Percentiles rank a stretch among this genome's conserved stretches.
These are phyloP conservation scores for Stemphylium lycopersici DNA, from an alignment of 2,329 filamentous ascomycete species.

Conservation along the genomic window DNA sequence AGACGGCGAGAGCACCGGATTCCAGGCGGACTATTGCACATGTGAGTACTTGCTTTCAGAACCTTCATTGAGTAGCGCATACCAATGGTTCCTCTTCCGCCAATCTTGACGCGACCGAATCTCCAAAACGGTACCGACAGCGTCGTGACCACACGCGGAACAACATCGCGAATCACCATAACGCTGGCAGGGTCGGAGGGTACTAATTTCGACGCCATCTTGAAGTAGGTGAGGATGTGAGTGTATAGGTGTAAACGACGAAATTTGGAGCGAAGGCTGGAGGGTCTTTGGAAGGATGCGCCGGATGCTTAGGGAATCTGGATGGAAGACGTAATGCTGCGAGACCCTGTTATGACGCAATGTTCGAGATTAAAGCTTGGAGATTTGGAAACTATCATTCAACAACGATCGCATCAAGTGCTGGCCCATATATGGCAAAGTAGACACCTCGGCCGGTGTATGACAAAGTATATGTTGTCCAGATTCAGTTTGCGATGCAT, in stretches of 20 bases:
- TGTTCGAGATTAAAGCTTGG: constrained; percentile 19
- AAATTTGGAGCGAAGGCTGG: neutral
- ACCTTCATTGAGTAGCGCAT: constrained; percentile 29
- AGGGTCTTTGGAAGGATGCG: neutral
- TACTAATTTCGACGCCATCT: constrained; percentile 49
- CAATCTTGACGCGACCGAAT: constrained; percentile 79
- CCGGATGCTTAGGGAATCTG: constrained; percentile 8
- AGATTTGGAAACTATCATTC: constrained; percentile 2
- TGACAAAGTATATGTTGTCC: neutral
- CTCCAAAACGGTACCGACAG: constrained; percentile 84
- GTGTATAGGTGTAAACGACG: neutral
- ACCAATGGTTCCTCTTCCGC: constrained; percentile 87
- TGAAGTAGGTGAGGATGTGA: constrained; percentile 9
- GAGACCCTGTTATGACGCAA: constrained; percentile 28
- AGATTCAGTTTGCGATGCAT: neutral
- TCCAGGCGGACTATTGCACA: constrained; percentile 70
- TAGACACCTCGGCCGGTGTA: constrained; percentile 17
- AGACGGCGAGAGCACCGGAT: constrained; percentile 80
- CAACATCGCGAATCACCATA: constrained; percentile 88
- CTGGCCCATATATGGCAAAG: constrained; percentile 7
- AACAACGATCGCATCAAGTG: neutral
- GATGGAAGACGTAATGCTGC: constrained; percentile 32
- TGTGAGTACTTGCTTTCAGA: constrained; percentile 14
- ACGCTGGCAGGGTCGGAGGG: constrained; percentile 75
- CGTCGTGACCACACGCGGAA: constrained; percentile 73